Conservation (phyloP, 2,329 filamentous ascomycete genomes). For the Triangularia setosa region DNA sequence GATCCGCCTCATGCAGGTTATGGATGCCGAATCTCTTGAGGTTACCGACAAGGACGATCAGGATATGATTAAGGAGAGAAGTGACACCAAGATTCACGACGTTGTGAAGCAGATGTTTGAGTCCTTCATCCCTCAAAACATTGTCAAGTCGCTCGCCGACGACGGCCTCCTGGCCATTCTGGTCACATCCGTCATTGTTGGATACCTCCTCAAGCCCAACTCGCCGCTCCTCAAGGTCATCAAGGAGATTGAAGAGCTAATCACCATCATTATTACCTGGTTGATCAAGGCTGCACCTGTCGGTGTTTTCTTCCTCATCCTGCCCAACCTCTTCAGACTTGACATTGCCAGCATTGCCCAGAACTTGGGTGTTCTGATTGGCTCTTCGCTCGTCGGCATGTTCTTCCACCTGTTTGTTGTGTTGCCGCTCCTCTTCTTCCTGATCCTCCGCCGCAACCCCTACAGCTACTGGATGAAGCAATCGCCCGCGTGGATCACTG, state of each 20-base stretch:
- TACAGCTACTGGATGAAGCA: conserved; percentile 46
- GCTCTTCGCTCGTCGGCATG: conserved; percentile 28
- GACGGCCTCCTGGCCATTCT: conserved; percentile 25
- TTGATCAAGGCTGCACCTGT: conserved; percentile 48
- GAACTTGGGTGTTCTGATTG: conserved; percentile 49
- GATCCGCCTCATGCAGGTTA: conserved; percentile 41
- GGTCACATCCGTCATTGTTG: conserved; percentile 16
- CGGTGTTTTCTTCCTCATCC: conserved; percentile 51
- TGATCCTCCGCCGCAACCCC: conserved; percentile 42
- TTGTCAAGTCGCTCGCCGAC: conserved; percentile 43
- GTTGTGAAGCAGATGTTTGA: conserved; percentile 47
- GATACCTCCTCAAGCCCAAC: conserved; percentile 34
- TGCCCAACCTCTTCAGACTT: conserved; percentile 48
- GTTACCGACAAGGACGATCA: conserved; percentile 30
- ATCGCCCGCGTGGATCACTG: conserved; percentile 50
- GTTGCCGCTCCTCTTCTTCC: conserved; percentile 41
- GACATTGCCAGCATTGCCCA: conserved; percentile 44
- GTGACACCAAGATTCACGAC: conserved; percentile 35
- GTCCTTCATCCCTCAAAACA: conserved; percentile 47
- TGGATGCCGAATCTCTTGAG: conserved; percentile 32
- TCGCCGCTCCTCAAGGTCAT: conserved; percentile 40
- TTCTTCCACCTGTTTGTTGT: conserved; percentile 35
- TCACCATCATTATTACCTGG: conserved; percentile 30
- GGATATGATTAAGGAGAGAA: conserved; percentile 33
- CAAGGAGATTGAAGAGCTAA: conserved; percentile 45